phyloP scores from a whole-genome alignment of 768 basidiomycete species.

The Melanogaster broomeanus region DNA sequence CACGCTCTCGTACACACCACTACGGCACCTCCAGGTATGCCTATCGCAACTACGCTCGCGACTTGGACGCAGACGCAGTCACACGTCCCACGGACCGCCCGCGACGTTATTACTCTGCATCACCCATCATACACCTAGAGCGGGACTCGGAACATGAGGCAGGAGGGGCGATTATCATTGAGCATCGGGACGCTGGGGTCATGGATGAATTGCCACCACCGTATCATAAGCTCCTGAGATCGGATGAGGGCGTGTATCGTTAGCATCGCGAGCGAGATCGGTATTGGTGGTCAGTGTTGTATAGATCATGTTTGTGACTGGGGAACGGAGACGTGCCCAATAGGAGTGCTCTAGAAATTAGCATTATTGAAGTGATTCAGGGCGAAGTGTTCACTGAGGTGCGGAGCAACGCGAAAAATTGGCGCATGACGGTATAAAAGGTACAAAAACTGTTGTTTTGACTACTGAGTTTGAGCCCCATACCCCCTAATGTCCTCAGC shows the following conservation, averaged over 20 bases:
- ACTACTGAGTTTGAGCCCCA: conserved; percentile 85
- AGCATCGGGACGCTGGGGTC: conserved; percentile 19
- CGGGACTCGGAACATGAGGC: not conserved
- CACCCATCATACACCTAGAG: conserved; percentile 3
- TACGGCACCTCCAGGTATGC: not conserved
- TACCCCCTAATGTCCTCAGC: conserved; percentile 92
- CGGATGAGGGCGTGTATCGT: not conserved
- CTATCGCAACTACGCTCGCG: not conserved
- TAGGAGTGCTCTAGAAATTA: not conserved
- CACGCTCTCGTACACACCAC: not conserved
- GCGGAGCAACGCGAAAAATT: too few relatives aligned
- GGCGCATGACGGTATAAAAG: not conserved
- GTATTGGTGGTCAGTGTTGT: not conserved
- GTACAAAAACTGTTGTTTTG: not conserved
- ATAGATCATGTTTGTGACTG: not conserved
- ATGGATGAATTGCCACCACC: conserved; percentile 28
- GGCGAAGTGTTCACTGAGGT: too few relatives aligned
- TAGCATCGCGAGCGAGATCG: not conserved
- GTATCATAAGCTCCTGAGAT: conserved; percentile 18
- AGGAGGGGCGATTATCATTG: conserved; percentile 1
- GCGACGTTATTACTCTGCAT: conserved; percentile 24
- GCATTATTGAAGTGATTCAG: too few relatives aligned
- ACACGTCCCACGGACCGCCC: conserved; percentile 9
- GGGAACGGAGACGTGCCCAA: not conserved
- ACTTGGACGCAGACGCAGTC: not conserved